Evolutionary conservation across 192 early-diverging fungal species (phyloP).

Genomic region (Chytriomyces sp.): DNA sequence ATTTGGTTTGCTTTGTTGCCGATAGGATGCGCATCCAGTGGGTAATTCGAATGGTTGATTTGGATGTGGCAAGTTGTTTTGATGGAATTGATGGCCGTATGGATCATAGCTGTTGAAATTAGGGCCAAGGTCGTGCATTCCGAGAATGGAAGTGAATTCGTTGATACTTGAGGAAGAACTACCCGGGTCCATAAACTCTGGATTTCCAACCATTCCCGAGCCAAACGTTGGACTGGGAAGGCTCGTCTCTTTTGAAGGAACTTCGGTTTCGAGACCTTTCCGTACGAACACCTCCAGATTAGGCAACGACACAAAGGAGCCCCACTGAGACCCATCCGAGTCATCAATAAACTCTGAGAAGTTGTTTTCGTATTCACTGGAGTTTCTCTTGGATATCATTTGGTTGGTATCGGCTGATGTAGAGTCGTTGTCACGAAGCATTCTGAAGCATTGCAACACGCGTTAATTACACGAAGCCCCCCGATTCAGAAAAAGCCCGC

Average conservation of each 20-base stretch:
- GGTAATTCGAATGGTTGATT: background rate
- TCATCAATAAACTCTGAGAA: too few species aligned
- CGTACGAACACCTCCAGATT: too few species aligned
- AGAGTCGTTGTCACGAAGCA: conserved; percentile 24
- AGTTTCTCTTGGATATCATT: background rate
- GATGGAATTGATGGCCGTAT: conserved; percentile 10
- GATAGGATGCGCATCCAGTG: background rate
- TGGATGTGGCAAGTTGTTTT: background rate
- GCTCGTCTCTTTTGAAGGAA: background rate
- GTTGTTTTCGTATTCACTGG: too few species aligned
- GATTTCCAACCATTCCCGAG: conserved; percentile 32
- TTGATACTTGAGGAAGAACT: conserved; percentile 28
- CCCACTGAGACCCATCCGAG: too few species aligned
- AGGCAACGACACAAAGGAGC: too few species aligned
- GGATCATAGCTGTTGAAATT: conserved; percentile 13
- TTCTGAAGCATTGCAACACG: background rate
- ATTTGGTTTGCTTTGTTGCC: too few species aligned
- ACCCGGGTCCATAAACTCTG: background rate
- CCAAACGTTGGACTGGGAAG: background rate
- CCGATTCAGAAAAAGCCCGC: too few species aligned
- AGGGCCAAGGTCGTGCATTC: conserved; percentile 4
- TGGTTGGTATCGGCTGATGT: background rate
- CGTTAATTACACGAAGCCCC: too few species aligned
- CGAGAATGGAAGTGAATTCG: conserved; percentile 11
- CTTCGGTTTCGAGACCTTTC: too few species aligned